These are phyloP conservation scores for Plasmodium ovale DNA, from an alignment of 169 alveolate genomes.

Conservation along the genomic window DNA sequence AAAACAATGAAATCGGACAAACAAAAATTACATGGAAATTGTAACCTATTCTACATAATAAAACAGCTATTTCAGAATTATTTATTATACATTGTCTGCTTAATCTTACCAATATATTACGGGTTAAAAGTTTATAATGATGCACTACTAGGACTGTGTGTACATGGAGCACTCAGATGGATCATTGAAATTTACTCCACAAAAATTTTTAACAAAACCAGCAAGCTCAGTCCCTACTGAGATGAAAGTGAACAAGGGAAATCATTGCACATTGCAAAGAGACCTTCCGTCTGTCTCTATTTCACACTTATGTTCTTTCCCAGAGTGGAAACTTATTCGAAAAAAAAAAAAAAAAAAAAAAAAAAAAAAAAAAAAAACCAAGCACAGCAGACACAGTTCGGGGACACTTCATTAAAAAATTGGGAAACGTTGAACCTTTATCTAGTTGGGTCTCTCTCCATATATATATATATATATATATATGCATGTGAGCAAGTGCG, in stretches of 20 bases:
- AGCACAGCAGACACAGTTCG: not conserved
- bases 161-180: slow-evolving; percentile 70
- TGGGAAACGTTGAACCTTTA: too few relatives aligned
- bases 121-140: slow-evolving; percentile 61
- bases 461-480: not conserved
- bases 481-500: not conserved
- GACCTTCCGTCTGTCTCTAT: too few relatives aligned
- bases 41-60: slow-evolving; percentile 9
- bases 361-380: too few relatives aligned
- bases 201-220: slow-evolving; percentile 53
- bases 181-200: slow-evolving; percentile 53
- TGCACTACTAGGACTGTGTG: slow-evolving; percentile 62
- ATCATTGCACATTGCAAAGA: too few relatives aligned
- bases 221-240: not conserved
- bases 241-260: too few relatives aligned
- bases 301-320: too few relatives aligned
- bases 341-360: too few relatives aligned
- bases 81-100: slow-evolving; percentile 76
- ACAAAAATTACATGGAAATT: not conserved
- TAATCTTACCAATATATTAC: slow-evolving; percentile 65
- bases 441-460: too few relatives aligned
- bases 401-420: too few relatives aligned
- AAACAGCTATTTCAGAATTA: slow-evolving; percentile 62
- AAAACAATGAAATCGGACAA: slow-evolving; percentile 14
- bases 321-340: too few relatives aligned